phyloP scores from a whole-genome alignment of 805 yeast species.

The Allodekkera sacchari region DNA sequence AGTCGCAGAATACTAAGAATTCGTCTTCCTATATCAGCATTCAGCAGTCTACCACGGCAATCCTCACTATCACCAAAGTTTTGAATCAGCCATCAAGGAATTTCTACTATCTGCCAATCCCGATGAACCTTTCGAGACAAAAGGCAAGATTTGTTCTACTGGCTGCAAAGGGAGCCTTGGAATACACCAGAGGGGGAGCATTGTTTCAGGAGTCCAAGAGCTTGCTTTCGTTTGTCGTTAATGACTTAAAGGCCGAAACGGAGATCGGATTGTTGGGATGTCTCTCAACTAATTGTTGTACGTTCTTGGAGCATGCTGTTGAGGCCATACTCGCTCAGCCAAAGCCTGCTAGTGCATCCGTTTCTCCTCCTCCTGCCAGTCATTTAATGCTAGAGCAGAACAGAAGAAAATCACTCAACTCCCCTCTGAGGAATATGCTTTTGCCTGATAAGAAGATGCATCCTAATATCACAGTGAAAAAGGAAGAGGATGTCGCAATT shows the following conservation, averaged over 20 bases:
- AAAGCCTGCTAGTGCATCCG: conserved; percentile 17
- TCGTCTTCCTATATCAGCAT: conserved; percentile 55
- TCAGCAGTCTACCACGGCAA: conserved; percentile 61
- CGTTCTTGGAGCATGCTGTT: conserved; percentile 49
- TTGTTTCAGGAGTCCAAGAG: conserved; percentile 61
- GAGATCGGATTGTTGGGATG: conserved; percentile 51
- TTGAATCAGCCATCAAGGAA: conserved; percentile 29
- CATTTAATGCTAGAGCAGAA: neutral
- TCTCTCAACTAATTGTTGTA: conserved; percentile 47
- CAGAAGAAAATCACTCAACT: conserved; percentile 12
- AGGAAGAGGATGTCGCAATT: conserved; percentile 20
- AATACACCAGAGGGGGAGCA: conserved; percentile 78
- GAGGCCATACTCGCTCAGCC: conserved; percentile 53
- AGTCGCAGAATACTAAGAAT: conserved; percentile 29
- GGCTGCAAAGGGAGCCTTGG: conserved; percentile 70
- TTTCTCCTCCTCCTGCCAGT: conserved; percentile 2
- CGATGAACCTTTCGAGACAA: conserved; percentile 54
- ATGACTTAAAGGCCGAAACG: conserved; percentile 44
- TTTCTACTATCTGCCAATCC: conserved; percentile 46
- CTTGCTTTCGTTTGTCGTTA: conserved; percentile 41
- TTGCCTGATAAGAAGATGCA: too few relatives aligned
- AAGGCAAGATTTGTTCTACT: conserved; percentile 55
- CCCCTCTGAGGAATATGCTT: conserved; percentile 15
- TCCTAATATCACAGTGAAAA: conserved; percentile 5
- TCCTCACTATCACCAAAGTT: conserved; percentile 40